phyloP scores from a whole-genome alignment of 441 rosid genomes.

The Sinapis alba region DNA sequence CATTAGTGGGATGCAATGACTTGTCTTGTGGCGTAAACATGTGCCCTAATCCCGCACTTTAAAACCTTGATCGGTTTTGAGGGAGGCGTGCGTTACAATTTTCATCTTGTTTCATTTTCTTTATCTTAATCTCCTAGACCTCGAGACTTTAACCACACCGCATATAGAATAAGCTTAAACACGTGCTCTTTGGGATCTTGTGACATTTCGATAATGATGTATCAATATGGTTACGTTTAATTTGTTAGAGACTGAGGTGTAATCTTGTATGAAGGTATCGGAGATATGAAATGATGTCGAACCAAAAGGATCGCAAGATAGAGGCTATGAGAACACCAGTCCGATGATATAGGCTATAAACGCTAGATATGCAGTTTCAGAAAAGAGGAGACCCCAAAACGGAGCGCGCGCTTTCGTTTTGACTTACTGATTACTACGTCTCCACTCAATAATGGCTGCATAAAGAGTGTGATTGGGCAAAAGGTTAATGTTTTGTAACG shows the following conservation, averaged over 20 bases:
- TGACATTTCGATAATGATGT: neutral
- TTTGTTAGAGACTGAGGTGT: neutral
- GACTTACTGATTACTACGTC: conserved; percentile 40
- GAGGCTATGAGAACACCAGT: neutral
- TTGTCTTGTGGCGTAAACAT: too few relatives aligned
- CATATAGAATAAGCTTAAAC: neutral
- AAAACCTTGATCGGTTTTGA: neutral
- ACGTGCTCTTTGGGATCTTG: neutral
- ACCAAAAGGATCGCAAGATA: neutral
- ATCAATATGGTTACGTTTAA: neutral
- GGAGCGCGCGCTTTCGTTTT: neutral
- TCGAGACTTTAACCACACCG: neutral
- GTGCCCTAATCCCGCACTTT: too few relatives aligned
- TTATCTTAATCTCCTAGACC: neutral
- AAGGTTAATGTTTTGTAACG: conserved; percentile 56
- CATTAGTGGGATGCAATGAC: too few relatives aligned
- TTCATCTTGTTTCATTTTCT: neutral
- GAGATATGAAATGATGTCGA: neutral
- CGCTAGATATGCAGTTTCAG: conserved; percentile 5
- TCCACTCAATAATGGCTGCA: conserved; percentile 78
- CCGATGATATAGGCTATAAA: neutral
- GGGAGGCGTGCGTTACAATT: neutral
- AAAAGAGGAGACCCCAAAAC: conserved; percentile 5
- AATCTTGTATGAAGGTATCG: neutral
- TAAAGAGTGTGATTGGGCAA: conserved; percentile 69